These are phyloP conservation scores for Paulownia fortunei DNA, from an alignment of 257 asterid genomes.

Conservation along the genomic window DNA sequence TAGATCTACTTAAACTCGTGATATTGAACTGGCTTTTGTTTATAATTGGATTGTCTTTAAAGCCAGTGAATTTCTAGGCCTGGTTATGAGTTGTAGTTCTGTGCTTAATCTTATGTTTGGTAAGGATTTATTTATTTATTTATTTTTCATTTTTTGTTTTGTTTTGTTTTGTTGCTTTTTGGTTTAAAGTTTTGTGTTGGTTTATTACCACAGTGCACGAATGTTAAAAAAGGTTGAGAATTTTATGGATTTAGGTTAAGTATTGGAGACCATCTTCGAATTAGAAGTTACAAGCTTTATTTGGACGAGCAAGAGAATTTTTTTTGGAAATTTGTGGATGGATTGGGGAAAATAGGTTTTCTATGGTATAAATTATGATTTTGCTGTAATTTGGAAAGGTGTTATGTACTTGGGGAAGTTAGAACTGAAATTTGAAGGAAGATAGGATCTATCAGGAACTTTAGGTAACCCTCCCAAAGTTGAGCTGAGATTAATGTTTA, in stretches of 20 bases:
- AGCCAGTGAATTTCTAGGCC: background rate
- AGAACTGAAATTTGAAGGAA: background rate
- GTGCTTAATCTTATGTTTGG: slow-evolving; percentile 5
- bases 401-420: background rate
- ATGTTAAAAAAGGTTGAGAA: background rate
- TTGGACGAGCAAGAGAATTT: background rate
- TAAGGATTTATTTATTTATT: too few relatives aligned
- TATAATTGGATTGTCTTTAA: background rate
- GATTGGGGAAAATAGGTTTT: background rate
- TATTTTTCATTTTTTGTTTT: background rate
- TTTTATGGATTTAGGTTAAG: slow-evolving; percentile 4
- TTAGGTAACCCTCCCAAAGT: background rate
- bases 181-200: background rate
- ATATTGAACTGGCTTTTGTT: background rate
- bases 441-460: background rate
- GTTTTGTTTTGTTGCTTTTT: background rate
- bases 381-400: background rate
- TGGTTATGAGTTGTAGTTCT: background rate
- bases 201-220: background rate
- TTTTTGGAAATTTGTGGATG: background rate
- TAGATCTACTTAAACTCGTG: slow-evolving; percentile 28
- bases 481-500: background rate
- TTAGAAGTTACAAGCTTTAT: background rate
- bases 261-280: background rate
- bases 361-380: background rate